Evolutionary conservation across 495 filamentous ascomycete species (phyloP), one percentile per base, ranked within the genome.

Genomic region (Articulospora tetracladia): DNA sequence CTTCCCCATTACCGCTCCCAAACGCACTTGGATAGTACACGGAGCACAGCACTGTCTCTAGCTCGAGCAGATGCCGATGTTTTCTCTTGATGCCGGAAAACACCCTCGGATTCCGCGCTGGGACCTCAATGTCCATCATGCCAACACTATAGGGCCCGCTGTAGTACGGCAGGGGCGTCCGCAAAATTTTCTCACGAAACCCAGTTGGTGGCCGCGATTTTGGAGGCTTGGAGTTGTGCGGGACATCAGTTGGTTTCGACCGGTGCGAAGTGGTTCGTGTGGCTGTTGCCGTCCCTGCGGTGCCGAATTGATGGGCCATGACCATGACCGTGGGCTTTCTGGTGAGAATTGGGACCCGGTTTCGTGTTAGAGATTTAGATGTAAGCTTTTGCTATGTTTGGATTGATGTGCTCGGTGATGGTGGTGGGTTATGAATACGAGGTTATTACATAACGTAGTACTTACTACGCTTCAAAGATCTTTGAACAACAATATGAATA

Each of bases 41-140:
- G 0, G 85, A 75, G 64, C 87, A 86, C 34, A 84, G 79, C 53
- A 89, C 77, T 0, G 87, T 90, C 23, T 84, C 72, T 32, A 84
- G 68, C 36, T 72, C 71, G 12, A 80, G 66, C 24, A 75, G 71
- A 57, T 69, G 70, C 32, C 63, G 64, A 46, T 69, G 65, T 56
- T 76, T 68, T 36, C 72, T 70, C 58, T 77, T 76, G 53, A 78
- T 78, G 55, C 67, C 69, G 11, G 72, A 73, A 55, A 79, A 74
- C 17, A 66, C 55, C 20, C 65, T 74, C 52, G 67, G 79, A 55
- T 66, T 69, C 67, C 55, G 74, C 15, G 74, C 79, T n/a, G 85
- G 85, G 22, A 89, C 76, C 68, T 90, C 86, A 55, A 86, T 68
- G 50, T 89, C 85, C 59, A 83, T 72, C 19, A 81, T 84, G 26